These are phyloP conservation scores for Aspergillus fructus DNA, from an alignment of 2,329 filamentous ascomycete genomes.

Conservation along the genomic window DNA sequence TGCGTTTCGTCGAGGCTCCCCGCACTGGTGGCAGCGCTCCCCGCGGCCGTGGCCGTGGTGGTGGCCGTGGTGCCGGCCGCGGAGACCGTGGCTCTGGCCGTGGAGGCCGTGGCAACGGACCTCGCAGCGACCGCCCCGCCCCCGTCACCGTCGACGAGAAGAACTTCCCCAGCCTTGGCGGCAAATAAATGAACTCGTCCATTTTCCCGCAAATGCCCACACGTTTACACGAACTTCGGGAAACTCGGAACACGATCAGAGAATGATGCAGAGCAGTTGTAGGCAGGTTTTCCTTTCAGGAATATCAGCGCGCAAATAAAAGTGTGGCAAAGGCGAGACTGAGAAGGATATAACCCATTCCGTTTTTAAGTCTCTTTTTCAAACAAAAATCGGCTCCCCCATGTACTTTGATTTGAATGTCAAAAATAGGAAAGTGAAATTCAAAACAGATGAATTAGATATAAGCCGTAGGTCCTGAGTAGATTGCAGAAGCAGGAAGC, in stretches of 20 bases:
- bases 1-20: slow-evolving; percentile 69
- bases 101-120: slow-evolving; percentile 20
- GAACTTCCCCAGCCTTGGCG: slow-evolving; percentile 47
- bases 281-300: slow-evolving; percentile 1
- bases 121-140: slow-evolving; percentile 24
- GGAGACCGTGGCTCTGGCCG: slow-evolving; percentile 24
- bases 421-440: slow-evolving; percentile 28
- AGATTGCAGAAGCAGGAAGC: not conserved
- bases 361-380: slow-evolving; percentile 13
- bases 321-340: slow-evolving; percentile 13
- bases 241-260: slow-evolving; percentile 1
- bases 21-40: slow-evolving; percentile 40
- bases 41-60: slow-evolving; percentile 42
- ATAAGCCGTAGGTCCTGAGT: not conserved
- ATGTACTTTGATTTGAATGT: slow-evolving; percentile 35
- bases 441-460: slow-evolving; percentile 8
- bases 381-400: slow-evolving; percentile 16
- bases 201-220: not conserved
- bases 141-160: slow-evolving; percentile 45
- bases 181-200: slow-evolving; percentile 30
- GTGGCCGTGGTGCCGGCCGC: slow-evolving; percentile 29
- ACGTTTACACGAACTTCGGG: not conserved
- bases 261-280: slow-evolving; percentile 8
- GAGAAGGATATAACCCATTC: slow-evolving; percentile 12
- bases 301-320: slow-evolving; percentile 3